Conservation (phyloP, 2,329 filamentous ascomycete genomes). For the Dactylellina haptotyla region DNA sequence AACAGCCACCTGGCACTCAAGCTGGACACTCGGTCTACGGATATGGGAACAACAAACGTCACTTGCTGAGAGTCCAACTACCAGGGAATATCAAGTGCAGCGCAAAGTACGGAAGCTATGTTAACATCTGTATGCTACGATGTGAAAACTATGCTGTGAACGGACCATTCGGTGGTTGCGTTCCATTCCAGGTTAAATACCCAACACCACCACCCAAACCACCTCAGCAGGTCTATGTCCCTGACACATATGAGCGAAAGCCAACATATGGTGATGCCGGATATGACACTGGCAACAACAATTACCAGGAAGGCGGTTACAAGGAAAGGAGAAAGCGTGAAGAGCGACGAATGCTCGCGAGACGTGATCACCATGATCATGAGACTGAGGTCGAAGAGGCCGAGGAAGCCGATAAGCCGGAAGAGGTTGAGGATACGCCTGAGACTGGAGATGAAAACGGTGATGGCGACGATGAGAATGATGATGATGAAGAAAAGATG, state of each 20-base stretch:
- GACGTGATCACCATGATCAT: no score
- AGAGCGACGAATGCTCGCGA: no score
- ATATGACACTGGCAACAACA: no score
- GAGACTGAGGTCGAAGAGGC: no score
- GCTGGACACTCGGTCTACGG: not conserved
- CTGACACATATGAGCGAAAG: not conserved
- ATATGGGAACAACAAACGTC: not conserved
- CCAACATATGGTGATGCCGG: no score
- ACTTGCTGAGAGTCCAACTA: not conserved
- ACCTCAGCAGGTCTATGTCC: not conserved
- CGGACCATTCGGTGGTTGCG: conserved; percentile 72
- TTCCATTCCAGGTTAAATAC: conserved; percentile 66
- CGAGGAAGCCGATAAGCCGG: no score
- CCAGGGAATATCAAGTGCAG: not conserved
- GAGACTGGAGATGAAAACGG: no score
- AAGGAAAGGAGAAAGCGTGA: no score
- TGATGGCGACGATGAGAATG: no score
- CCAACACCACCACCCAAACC: not conserved
- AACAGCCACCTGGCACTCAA: not conserved
- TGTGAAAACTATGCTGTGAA: conserved; percentile 62
- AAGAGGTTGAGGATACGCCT: no score
- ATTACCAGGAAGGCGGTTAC: no score
- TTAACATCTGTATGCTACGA: conserved; percentile 62
- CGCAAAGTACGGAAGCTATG: not conserved
- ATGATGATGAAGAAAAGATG: no score